Percentiles rank a stretch among this genome's conserved stretches.
phyloP scores from a whole-genome alignment of 345 rosid species.

The Salix koriyanagi region DNA sequence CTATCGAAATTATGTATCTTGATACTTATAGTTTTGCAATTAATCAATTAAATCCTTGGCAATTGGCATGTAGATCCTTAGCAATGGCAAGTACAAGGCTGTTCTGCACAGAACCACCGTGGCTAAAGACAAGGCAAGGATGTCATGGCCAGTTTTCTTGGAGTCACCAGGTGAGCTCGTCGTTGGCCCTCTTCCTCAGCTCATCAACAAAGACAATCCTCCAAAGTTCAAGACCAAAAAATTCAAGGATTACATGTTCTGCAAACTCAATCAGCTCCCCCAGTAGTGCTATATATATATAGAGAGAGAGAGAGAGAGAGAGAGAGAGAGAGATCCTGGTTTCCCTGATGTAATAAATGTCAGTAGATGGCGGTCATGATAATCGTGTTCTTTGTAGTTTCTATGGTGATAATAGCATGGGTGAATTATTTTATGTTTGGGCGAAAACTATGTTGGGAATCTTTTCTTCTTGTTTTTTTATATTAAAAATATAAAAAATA shows the following conservation, averaged over 20 bases:
- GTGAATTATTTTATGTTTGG: no score
- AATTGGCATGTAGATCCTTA: constrained; percentile 47
- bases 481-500: no score
- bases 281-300: constrained; percentile 23
- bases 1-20: no score
- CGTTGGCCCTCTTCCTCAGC: constrained; percentile 67
- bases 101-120: constrained; percentile 78
- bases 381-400: not conserved
- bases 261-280: constrained; percentile 78
- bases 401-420: no score
- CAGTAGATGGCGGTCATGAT: no score
- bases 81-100: constrained; percentile 68
- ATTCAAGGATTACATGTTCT: constrained; percentile 62
- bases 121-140: constrained; percentile 59
- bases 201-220: constrained; percentile 34
- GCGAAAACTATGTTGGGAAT: no score
- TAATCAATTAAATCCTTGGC: not conserved
- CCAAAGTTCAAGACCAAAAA: constrained; percentile 57
- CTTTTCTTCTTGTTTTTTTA: no score
- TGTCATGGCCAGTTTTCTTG: constrained; percentile 97
- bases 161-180: constrained; percentile 63
- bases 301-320: no score
- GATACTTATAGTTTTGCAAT: no score
- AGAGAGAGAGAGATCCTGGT: no score
- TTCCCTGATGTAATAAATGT: not conserved